Conservation (phyloP, 805 yeast species). For the Metschnikowia kunwiensis region DNA sequence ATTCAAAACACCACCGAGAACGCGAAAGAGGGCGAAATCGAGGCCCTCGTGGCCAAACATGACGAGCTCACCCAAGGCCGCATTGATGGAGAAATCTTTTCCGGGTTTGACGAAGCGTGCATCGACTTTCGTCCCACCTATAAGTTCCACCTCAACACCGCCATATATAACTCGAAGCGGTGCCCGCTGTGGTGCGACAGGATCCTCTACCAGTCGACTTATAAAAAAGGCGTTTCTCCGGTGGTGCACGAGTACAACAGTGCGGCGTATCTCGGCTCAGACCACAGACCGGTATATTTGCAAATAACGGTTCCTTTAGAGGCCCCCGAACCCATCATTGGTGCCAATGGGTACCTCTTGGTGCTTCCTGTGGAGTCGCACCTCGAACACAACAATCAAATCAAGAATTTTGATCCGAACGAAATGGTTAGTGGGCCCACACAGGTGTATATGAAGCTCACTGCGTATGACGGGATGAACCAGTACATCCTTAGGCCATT, state of each 20-base stretch:
- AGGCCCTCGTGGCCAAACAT: constrained; percentile 25
- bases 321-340: constrained; percentile 29
- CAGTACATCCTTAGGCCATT: constrained; percentile 26
- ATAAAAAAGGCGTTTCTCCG: constrained; percentile 21
- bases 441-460: constrained; percentile 35
- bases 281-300: constrained; percentile 77
- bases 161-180: constrained; percentile 55
- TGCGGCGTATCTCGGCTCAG: constrained; percentile 52
- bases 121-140: constrained; percentile 76
- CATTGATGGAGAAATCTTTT: constrained; percentile 44
- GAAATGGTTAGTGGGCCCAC: constrained; percentile 38
- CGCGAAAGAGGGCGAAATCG: constrained; percentile 10
- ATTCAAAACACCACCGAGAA: constrained; percentile 24
- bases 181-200: constrained; percentile 92
- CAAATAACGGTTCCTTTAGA: constrained; percentile 45
- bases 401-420: constrained; percentile 10
- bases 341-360: constrained; percentile 16
- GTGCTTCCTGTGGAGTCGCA: constrained; percentile 13
- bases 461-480: constrained; percentile 28
- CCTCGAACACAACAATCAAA: constrained; percentile 6
- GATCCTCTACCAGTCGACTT: constrained; percentile 55
- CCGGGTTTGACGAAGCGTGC: constrained; percentile 65
- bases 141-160: constrained; percentile 55
- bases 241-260: constrained; percentile 46
- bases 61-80: constrained; percentile 53